These are phyloP conservation scores for Catenaria anguillulae DNA, from an alignment of 371 early-diverging fungal genomes.

Conservation along the genomic window DNA sequence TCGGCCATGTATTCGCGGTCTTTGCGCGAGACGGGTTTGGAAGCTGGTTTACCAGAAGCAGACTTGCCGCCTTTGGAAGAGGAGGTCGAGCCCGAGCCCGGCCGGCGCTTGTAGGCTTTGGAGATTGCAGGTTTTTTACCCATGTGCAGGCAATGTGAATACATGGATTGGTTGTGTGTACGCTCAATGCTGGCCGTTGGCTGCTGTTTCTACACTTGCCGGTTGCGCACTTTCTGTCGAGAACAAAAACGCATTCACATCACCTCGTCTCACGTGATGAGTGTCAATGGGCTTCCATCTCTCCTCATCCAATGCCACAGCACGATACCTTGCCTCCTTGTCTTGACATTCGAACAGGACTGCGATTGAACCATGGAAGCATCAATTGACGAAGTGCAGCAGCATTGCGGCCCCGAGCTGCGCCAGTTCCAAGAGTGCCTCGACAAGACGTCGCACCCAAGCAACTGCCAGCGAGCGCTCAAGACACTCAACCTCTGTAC, in stretches of 20 bases:
- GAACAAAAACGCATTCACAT: too few species aligned
- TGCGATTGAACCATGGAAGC: not conserved
- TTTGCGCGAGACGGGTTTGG: slow-evolving; percentile 1
- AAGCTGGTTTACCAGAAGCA: not conserved
- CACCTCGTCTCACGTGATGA: too few species aligned
- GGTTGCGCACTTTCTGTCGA: too few species aligned
- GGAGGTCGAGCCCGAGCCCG: not conserved
- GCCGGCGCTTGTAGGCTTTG: not conserved
- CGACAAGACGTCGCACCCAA: not conserved
- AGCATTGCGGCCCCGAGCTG: not conserved
- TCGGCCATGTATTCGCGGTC: slow-evolving; percentile 7
- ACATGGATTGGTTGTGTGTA: too few species aligned
- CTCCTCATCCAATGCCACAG: too few species aligned
- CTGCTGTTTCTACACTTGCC: too few species aligned
- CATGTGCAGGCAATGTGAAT: too few species aligned
- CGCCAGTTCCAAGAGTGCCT: not conserved
- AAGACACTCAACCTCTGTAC: not conserved
- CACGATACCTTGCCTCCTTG: too few species aligned
- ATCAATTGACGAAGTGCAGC: not conserved
- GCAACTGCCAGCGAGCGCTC: not conserved
- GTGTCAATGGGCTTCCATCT: too few species aligned
- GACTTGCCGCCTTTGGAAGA: not conserved
- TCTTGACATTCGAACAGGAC: not conserved
- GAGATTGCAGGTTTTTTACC: not conserved
- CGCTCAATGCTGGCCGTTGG: too few species aligned